Percentiles rank a stretch among this genome's conserved stretches.
Evolutionary conservation across 179 eudicot genomes (phyloP).

Genomic region (Silene vulgaris): DNA sequence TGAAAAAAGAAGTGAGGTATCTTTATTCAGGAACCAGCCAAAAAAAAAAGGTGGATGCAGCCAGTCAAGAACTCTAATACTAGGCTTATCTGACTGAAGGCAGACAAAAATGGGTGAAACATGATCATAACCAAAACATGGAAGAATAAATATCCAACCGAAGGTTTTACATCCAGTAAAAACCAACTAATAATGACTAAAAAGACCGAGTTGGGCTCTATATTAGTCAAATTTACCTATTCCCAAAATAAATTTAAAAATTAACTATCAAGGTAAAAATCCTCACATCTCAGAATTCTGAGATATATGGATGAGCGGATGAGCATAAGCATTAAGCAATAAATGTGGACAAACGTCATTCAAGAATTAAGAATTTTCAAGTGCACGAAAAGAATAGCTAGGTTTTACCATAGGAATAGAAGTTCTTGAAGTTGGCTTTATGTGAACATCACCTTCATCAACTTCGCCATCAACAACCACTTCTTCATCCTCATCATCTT

Average conservation of each 20-base stretch:
- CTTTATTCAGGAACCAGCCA: background rate
- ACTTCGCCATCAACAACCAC: slow-evolving; percentile 96
- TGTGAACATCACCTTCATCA: slow-evolving; percentile 97
- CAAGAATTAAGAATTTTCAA: background rate
- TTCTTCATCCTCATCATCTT: slow-evolving; percentile 97
- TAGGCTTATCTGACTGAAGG: background rate
- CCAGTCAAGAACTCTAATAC: background rate
- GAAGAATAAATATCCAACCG: background rate
- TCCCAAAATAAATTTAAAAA: background rate
- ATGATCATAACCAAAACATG: background rate
- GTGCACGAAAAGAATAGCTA: background rate
- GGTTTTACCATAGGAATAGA: slow-evolving; percentile 61
- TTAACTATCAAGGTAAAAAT: background rate
- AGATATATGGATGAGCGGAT: background rate
- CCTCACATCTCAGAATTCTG: background rate
- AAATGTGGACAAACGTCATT: background rate
- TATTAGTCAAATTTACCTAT: background rate
- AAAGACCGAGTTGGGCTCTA: background rate
- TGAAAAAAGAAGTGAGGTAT: background rate
- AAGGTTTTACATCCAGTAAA: background rate
- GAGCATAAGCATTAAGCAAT: background rate
- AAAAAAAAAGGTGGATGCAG: background rate
- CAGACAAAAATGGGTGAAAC: too few relatives aligned
- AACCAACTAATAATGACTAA: background rate
- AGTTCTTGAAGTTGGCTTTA: slow-evolving; percentile 76